Conservation (phyloP, 192 early-diverging fungal species). For the Linnemannia schmuckeri region DNA sequence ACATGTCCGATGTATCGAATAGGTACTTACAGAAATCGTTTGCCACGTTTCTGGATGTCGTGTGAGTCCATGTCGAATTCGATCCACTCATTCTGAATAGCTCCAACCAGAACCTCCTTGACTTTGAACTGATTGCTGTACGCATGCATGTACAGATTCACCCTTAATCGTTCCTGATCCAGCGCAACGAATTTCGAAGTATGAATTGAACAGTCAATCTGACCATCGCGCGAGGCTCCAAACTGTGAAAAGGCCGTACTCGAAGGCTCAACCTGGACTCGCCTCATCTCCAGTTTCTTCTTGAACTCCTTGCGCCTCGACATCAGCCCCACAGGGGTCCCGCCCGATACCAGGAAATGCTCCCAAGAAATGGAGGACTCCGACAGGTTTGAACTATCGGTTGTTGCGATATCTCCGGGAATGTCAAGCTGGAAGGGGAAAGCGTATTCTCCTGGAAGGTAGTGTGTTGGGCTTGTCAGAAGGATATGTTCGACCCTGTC, state of each 20-base stretch:
- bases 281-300: neutral
- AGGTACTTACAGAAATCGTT: conserved; percentile 24
- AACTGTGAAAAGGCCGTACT: neutral
- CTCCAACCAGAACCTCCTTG: conserved; percentile 14
- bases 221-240: neutral
- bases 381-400: conserved; percentile 4
- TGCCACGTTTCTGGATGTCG: neutral
- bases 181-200: conserved; percentile 8
- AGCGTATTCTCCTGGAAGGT: conserved; percentile 15
- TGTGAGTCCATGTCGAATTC: neutral
- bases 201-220: conserved; percentile 22
- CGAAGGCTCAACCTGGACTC: conserved; percentile 21
- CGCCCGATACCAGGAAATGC: conserved; percentile 10
- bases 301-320: conserved; percentile 13
- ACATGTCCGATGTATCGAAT: neutral
- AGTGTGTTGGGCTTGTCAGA: neutral
- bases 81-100: conserved; percentile 7
- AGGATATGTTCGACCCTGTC: conserved; percentile 7
- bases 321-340: neutral
- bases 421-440: conserved; percentile 20
- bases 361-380: neutral
- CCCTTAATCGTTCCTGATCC: neutral
- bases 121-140: conserved; percentile 1
- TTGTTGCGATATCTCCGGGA: conserved; percentile 13
- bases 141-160: conserved; percentile 19